Base-by-base conservation (phyloP, 164 flowering plant species). In the Malania oleifera region DNA sequence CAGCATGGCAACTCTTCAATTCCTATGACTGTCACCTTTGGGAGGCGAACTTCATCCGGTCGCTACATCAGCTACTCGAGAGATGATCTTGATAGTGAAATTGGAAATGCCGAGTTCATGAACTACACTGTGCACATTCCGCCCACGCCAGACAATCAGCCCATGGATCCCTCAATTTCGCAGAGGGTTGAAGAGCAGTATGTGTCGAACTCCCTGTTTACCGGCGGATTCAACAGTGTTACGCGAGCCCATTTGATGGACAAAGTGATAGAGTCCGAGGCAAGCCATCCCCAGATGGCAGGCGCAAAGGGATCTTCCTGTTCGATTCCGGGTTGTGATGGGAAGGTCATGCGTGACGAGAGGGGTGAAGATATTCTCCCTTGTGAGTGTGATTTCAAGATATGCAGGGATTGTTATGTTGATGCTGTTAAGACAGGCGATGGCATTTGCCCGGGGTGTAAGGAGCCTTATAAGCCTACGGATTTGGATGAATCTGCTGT, bases 171-270 rank as follows among this genome's bases (percentile, higher is more conserved):
- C 2, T 54, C 82, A 0, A 67, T 83, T 45, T 71, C 89, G 0
- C 74, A 72, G 28, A 75, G 75, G 60, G 89, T 78, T 10, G 89
- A 83, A 60, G 89, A 83, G 62, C 89, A 83, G 46, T 83, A 83
- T 52, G 89, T 83, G 15, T 79, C 89, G 2, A 79, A 67, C 66
- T 83, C 89, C 3, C 47, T 83, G 26, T 83, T 83, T 47, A 82
- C 87, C 0, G 89, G 89, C n/a, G 89, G 89, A 2, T 79, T 72
- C 49, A 84, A 81, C 20, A 77, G 80, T 25, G 76, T 70, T 2
- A 78, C 85, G 31, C 69, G 85, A 19, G 87, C 87, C 38, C 90
- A 82, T 66, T 59, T 80, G 51, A 80, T 84, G 87, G 90, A 84
- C 48, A 82, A 78, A 69, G 87, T 80, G 45, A 82, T 76, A 19